Evolutionary conservation across 371 early-diverging fungal genomes (phyloP), one percentile per base, ranked within the genome.

Genomic region (Fennellomyces sp.): DNA sequence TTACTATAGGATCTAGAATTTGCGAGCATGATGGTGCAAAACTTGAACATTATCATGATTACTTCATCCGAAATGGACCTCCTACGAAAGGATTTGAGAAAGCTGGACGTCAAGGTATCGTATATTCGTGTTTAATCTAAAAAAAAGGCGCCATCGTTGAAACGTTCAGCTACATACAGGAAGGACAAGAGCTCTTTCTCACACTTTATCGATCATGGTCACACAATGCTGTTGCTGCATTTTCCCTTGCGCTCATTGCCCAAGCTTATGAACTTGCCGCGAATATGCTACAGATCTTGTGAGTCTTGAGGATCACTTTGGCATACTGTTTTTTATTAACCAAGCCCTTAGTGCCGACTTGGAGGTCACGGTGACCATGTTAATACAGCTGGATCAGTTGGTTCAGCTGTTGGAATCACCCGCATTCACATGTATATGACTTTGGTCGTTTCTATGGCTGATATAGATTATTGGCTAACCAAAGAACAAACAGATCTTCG

Each of bases 361-460:
- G 36, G 97, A 96, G 61, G 90, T 96, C 51, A 93, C 94, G 1
- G 95, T 97, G 53, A 87, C 77, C 47, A 78, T 94, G 50, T 71
- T 97, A 27, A 90, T 97, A 36, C 96, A 96, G 68, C 83, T 95
- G 19, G 97, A 97, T 69, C 94, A 94, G 63, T 83, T 97, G 8
- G 96, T 97, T 26, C 96, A 96, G 70, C 75, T 97, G 12, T 65
- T 97, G 5, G 97, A 97, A 68, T 91, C 92, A 2, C 97, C 97
- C 10, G 93, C 95, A 21, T 97, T 97, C 76, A 93, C 96, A 2
- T 92, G 85, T 82, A 39, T 36, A 27, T 49, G 26, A 6, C 27
- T 25, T 25, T 13, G 49, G 10, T 4, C 4, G 5, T 26, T 5
- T 21, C 5, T 23, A 15, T 11, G 36, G 36, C 10, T 36, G 36